Percentiles rank a stretch among this genome's conserved stretches.
Conservation (phyloP, 2,329 filamentous ascomycete species). For the Grosmannia huntii region DNA sequence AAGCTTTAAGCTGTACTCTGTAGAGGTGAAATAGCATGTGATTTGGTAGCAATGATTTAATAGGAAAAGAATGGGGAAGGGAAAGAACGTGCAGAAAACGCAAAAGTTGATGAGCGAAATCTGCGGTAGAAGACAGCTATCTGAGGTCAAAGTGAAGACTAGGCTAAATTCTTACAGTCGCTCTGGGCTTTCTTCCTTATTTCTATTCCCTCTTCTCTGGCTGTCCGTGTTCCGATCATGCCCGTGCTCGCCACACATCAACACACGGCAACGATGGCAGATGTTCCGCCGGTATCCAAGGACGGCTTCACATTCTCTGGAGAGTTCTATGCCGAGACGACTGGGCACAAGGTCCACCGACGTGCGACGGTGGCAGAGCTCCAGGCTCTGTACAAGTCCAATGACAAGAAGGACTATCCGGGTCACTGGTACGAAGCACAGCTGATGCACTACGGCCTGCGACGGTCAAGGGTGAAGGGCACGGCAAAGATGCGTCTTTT, state of each 20-base stretch:
- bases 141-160: no score
- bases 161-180: no score
- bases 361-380: conserved; percentile 31
- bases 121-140: no score
- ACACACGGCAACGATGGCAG: background rate
- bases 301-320: conserved; percentile 29
- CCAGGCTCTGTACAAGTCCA: conserved; percentile 28
- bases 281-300: conserved; percentile 17
- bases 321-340: conserved; percentile 30
- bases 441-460: conserved; percentile 47
- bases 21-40: no score
- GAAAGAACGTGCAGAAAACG: no score
- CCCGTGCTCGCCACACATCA: background rate
- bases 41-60: no score
- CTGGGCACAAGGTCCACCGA: conserved; percentile 29
- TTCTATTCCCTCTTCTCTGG: background rate
- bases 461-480: conserved; percentile 41
- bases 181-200: background rate
- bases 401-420: conserved; percentile 32
- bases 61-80: no score
- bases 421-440: conserved; percentile 52
- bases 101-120: no score
- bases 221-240: background rate
- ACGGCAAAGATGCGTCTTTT: conserved; percentile 44
- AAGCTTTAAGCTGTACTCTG: no score